Evolutionary conservation across 2,329 filamentous ascomycete genomes (phyloP), one percentile per base, ranked within the genome.

Genomic region (Incumbomyces delicatus): DNA sequence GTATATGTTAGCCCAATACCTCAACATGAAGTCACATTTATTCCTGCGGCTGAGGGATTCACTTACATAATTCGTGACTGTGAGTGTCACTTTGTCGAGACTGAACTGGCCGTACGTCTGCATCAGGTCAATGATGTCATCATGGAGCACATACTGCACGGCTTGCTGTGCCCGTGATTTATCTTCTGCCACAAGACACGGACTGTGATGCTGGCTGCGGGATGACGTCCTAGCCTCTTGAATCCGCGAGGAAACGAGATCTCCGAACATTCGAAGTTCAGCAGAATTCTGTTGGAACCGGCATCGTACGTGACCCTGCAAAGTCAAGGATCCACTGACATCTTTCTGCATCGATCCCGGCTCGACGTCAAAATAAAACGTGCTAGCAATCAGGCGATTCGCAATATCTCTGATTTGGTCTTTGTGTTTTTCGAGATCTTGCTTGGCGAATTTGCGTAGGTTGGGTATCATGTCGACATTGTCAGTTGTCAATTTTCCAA

Each of bases 291-390:
- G 10, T 8, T 10, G 8, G 16, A 37, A 10, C 11, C 35, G 35
- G 35, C 35, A 37, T 11, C 17, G 8, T 10, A 37, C 17, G 8
- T 8, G 8, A 37, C 35, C 35, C 8, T 10, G 8, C 11, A 37
- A 8, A 37, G 35, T 10, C 8, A 37, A 11, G 35, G 11, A 17
- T 8, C 17, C 10, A 37, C 14, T 16, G 14, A 11, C 39, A 16
- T 41, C 13, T 27, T 17, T 31, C 10, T 27, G 10, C 13, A 20
- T 31, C 6, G 39, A 27, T 27, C 17, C 27, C 13, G 27, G 16
- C 11, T 27, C 29, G 18, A 27, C 13, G 10, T 53, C 52, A 38
- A 56, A 54, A 38, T 47, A 56, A 32, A 56, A 56, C 10, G 38
- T 41, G 18, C 40, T 54, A 1, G 52, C 48, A 16, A 54, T 34